phyloP scores from a whole-genome alignment of 352 stramenopile species.

The Phytophthora melonis region DNA sequence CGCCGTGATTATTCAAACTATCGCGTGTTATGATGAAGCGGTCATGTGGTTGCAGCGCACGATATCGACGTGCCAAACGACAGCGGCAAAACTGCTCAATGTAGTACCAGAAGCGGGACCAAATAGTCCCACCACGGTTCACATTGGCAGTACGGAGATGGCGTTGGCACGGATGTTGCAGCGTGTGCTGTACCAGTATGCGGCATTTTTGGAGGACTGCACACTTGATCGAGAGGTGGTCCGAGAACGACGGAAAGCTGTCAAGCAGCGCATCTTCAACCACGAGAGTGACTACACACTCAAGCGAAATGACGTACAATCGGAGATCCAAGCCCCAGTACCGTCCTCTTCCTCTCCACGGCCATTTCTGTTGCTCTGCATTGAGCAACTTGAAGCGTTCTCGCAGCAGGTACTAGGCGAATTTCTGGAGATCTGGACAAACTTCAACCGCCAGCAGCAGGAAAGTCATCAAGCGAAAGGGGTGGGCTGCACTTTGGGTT shows the following conservation, averaged over 20 bases:
- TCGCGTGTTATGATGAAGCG: constrained; percentile 49
- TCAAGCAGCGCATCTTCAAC: constrained; percentile 31
- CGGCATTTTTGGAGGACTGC: constrained; percentile 32
- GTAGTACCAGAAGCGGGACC: constrained; percentile 3
- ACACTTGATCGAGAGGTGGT: constrained; percentile 12
- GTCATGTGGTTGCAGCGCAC: constrained; percentile 58
- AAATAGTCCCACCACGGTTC: constrained; percentile 11
- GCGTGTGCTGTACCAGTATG: constrained; percentile 44
- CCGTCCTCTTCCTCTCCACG: constrained; percentile 11
- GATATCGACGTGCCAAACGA: constrained; percentile 42
- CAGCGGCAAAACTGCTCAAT: constrained; percentile 26
- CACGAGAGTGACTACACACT: constrained; percentile 54
- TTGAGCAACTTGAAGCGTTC: constrained; percentile 82
- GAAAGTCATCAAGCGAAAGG: constrained; percentile 1
- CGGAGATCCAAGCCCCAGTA: not conserved
- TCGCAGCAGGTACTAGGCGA: constrained; percentile 65
- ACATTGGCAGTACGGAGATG: constrained; percentile 55
- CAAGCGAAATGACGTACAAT: constrained; percentile 12
- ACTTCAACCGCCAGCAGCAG: constrained; percentile 48
- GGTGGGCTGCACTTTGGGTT: constrained; percentile 45
- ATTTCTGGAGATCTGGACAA: constrained; percentile 78
- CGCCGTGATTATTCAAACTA: constrained; percentile 29
- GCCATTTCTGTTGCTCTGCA: constrained; percentile 73
- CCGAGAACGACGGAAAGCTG: constrained; percentile 24
- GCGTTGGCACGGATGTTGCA: constrained; percentile 62